Evolutionary conservation across 768 basidiomycete species (phyloP), one percentile per base, ranked within the genome.

Genomic region (Russula vinacea): DNA sequence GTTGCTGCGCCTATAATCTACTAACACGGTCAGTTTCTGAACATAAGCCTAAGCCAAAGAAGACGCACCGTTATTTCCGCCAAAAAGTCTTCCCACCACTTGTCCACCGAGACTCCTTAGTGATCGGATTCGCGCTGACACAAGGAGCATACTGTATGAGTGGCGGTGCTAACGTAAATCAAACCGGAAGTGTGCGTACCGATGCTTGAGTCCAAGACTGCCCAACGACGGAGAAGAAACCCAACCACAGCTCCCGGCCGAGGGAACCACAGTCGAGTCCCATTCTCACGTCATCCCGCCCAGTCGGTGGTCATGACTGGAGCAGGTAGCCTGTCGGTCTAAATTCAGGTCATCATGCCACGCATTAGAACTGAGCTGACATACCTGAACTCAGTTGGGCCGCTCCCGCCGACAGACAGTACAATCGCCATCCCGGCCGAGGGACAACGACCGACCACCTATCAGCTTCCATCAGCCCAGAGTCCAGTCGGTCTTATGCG

Each of bases 361-460:
- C 32, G 47, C n/a, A 33, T 49, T 8, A 24, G n/a, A 29, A 51
- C 24, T 32, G 14, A 37, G 19, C 35, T 9, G 40, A 58, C 47
- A 29, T 61, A 65, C 64, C 64, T 54, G 40, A 40, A 57, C 22
- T 60, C 33, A 44, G 19, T 44, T 22, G 33, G 14, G 40, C 22
- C 6, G 16, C 22, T 32, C 53, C 40, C 59, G 40, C 60, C 50
- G 50, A 61, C 24, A 42, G 40, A 40, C 29, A 52, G 49, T 47
- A 52, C 49, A n/a, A 26, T 32, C 64, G n/a, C 59, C 50, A 37
- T 57, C 64, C 64, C 39, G 59, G 64, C 60, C 59, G 64, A 65
- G 49, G 64, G 60, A 65, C n/a, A n/a, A 44, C 55, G 42, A 57
- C 59, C 64, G 51, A 54, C 64, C 47, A 51, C 17, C 59, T 42